phyloP scores from a whole-genome alignment of 108 stramenopile species.

The Nannochloropsis salina region DNA sequence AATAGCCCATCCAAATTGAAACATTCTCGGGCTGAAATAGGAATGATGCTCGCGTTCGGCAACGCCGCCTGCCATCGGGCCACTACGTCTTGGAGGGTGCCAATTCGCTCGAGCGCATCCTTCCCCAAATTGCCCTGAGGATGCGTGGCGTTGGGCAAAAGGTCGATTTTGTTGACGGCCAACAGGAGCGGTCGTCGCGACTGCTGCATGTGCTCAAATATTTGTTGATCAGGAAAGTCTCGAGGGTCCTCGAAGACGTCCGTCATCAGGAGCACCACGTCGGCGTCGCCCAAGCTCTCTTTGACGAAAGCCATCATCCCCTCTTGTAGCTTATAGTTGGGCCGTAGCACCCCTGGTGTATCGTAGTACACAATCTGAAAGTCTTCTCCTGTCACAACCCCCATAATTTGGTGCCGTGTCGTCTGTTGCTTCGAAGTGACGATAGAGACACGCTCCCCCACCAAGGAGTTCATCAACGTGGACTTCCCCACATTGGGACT shows the following conservation, averaged over 20 bases:
- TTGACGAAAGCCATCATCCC: conserved; percentile 49
- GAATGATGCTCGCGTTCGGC: conserved; percentile 31
- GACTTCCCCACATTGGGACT: conserved; percentile 55
- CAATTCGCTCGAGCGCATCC: conserved; percentile 38
- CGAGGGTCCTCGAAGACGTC: conserved; percentile 40
- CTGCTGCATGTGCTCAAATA: conserved; percentile 36
- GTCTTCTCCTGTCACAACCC: conserved; percentile 46
- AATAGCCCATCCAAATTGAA: conserved; percentile 24
- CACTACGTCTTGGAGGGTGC: conserved; percentile 29
- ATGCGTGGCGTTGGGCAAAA: background rate
- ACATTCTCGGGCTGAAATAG: conserved; percentile 38
- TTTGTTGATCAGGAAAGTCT: conserved; percentile 36
- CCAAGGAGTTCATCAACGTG: conserved; percentile 51
- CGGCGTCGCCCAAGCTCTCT: conserved; percentile 41
- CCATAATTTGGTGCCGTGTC: conserved; percentile 51
- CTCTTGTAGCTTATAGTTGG: conserved; percentile 50
- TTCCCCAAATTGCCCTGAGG: background rate
- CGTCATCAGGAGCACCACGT: conserved; percentile 47
- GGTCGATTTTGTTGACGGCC: conserved; percentile 50
- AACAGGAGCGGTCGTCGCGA: conserved; percentile 35
- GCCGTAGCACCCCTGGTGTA: conserved; percentile 51
- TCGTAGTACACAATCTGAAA: conserved; percentile 47
- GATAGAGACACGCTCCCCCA: conserved; percentile 44
- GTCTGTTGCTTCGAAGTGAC: conserved; percentile 52
- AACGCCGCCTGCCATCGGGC: conserved; percentile 29